A percentile compares a stretch with the other conserved stretches of the same genome.
These are phyloP conservation scores for Quillaja saponaria DNA, from an alignment of 306 rosid genomes.

Conservation along the genomic window DNA sequence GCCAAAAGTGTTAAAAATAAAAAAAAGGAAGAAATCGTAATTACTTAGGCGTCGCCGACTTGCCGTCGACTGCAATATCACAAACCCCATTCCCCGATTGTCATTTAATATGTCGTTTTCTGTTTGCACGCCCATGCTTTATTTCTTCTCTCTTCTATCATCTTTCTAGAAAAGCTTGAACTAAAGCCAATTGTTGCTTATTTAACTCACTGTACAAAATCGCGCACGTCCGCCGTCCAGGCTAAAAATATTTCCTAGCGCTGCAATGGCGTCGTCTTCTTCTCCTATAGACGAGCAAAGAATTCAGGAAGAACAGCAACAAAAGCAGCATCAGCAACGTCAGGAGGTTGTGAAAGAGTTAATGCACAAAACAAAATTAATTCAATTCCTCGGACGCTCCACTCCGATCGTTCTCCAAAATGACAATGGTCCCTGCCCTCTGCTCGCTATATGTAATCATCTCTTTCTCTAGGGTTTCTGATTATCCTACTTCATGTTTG, in stretches of 20 bases:
- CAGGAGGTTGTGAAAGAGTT: conserved; percentile 52
- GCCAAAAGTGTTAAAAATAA: too few species aligned
- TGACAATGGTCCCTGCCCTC: conserved; percentile 99
- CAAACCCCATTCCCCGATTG: too few species aligned
- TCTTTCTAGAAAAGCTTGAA: neutral
- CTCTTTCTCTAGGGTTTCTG: conserved; percentile 40
- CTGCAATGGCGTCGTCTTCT: conserved; percentile 54
- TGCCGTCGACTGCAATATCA: too few species aligned
- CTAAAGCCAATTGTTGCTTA: neutral
- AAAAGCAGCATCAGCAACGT: conserved; percentile 9
- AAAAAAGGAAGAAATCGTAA: too few species aligned
- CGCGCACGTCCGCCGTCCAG: conserved; percentile 1
- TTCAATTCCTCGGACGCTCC: conserved; percentile 88
- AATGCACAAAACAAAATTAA: conserved; percentile 74
- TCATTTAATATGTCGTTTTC: neutral
- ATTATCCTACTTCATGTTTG: neutral
- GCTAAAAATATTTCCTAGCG: neutral
- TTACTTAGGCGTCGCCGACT: too few species aligned
- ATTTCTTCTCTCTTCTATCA: neutral
- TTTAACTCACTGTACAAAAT: conserved; percentile 10
- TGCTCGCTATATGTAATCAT: conserved; percentile 89
- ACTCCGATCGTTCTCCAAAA: conserved; percentile 91
- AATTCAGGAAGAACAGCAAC: conserved; percentile 18
- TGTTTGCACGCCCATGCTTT: neutral
- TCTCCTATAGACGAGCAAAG: conserved; percentile 38